These are phyloP conservation scores for Fraxinus angustifolia DNA, from an alignment of 305 asterid species.

Conservation along the genomic window DNA sequence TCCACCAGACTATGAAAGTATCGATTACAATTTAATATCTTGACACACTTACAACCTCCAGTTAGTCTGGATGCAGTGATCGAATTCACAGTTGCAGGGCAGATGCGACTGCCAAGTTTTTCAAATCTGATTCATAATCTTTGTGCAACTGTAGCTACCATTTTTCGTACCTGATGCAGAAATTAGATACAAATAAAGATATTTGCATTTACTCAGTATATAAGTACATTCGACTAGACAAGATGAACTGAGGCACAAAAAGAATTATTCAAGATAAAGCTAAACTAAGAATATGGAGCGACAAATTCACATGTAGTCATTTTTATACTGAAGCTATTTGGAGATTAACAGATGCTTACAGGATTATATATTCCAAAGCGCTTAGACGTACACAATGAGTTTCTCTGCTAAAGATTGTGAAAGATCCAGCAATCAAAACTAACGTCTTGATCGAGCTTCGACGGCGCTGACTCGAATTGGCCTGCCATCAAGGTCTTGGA, in stretches of 20 bases:
- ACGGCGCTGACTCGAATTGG: too few relatives aligned
- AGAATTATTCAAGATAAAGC: neutral
- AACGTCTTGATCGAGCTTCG: too few relatives aligned
- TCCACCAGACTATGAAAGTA: neutral
- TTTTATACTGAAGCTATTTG: neutral
- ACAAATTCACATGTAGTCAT: neutral
- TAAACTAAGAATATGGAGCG: neutral
- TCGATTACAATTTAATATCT: neutral
- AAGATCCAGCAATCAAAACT: too few relatives aligned
- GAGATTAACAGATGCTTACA: neutral
- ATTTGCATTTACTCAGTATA: neutral
- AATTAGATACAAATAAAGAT: slow-evolving; percentile 10
- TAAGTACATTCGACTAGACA: neutral
- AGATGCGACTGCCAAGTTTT: neutral
- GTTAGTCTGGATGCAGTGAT: neutral
- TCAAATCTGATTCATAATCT: neutral
- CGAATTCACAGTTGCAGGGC: neutral
- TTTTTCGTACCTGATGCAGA: neutral
- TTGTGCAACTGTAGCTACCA: neutral
- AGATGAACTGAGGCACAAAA: neutral
- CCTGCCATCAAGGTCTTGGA: too few relatives aligned
- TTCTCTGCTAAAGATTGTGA: too few relatives aligned
- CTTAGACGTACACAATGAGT: too few relatives aligned
- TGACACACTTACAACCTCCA: neutral
- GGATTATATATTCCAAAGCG: too few relatives aligned